Percentiles rank a stretch among this genome's conserved stretches.
These are phyloP conservation scores for Mortierella sp. DNA, from an alignment of 371 early-diverging fungal genomes.

Conservation along the genomic window DNA sequence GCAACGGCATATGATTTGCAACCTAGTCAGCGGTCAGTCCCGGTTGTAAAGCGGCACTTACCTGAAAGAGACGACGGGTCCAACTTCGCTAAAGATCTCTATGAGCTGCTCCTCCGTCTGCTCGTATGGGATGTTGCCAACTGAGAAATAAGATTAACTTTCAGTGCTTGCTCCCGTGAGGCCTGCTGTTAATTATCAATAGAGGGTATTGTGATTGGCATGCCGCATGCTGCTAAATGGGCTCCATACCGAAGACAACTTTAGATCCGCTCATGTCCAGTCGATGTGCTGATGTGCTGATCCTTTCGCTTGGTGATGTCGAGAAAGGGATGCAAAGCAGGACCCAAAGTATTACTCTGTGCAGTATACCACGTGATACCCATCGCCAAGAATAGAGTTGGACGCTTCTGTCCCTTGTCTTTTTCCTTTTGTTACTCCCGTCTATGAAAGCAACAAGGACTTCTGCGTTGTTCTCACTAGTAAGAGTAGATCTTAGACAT, in stretches of 20 bases:
- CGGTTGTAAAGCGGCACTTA: conserved; percentile 22
- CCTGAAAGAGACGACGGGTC: conserved; percentile 84
- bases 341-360: too few relatives aligned
- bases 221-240: too few relatives aligned
- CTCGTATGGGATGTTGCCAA: conserved; percentile 90
- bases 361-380: background rate
- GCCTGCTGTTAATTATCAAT: conserved; percentile 5
- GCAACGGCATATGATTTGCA: too few relatives aligned
- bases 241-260: conserved; percentile 66
- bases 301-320: background rate
- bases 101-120: conserved; percentile 89
- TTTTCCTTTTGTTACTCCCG: too few relatives aligned
- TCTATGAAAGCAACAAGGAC: too few relatives aligned
- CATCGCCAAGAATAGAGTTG: too few relatives aligned
- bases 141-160: conserved; percentile 36
- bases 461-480: too few relatives aligned
- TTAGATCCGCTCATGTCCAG: conserved; percentile 34
- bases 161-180: background rate
- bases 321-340: background rate
- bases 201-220: background rate
- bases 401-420: too few relatives aligned
- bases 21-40: too few relatives aligned
- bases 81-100: conserved; percentile 91
- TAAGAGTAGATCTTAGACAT: too few relatives aligned
- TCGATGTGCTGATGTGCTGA: too few relatives aligned